These are phyloP conservation scores for Stenocarpella maydis DNA, from an alignment of 2,329 filamentous ascomycete species.

Conservation along the genomic window DNA sequence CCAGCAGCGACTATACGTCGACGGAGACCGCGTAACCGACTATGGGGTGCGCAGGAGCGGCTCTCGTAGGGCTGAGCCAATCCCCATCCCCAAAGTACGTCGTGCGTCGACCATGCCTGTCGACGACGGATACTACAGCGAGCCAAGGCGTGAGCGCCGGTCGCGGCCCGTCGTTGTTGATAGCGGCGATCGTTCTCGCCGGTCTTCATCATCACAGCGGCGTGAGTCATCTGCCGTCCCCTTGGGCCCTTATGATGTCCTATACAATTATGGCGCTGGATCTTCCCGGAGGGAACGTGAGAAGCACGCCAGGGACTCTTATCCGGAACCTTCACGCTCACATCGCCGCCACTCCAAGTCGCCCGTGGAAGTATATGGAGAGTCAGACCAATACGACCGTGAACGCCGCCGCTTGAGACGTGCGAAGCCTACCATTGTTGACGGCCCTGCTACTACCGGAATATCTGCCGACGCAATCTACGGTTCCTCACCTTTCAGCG, in stretches of 20 bases:
- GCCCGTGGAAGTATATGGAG: constrained; percentile 17
- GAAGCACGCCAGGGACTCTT: constrained; percentile 10
- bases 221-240: constrained; percentile 30
- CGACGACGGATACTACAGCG: constrained; percentile 32
- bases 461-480: constrained; percentile 28
- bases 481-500: constrained; percentile 28
- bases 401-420: constrained; percentile 30
- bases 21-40: constrained; percentile 33
- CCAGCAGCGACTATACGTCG: constrained; percentile 32
- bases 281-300: constrained; percentile 26
- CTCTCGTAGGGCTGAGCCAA: constrained; percentile 27
- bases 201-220: constrained; percentile 29
- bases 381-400: constrained; percentile 18
- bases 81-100: constrained; percentile 33
- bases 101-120: constrained; percentile 33
- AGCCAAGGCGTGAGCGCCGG: constrained; percentile 26
- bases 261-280: constrained; percentile 27
- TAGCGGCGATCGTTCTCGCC: constrained; percentile 26
- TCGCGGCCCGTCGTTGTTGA: constrained; percentile 24
- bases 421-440: constrained; percentile 24
- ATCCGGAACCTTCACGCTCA: constrained; percentile 20
- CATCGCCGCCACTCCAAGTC: constrained; percentile 30
- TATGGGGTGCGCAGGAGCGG: constrained; percentile 32
- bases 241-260: constrained; percentile 32
- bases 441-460: constrained; percentile 16